Evolutionary conservation across 352 stramenopile genomes (phyloP).

Genomic region (Pythium monospermum): DNA sequence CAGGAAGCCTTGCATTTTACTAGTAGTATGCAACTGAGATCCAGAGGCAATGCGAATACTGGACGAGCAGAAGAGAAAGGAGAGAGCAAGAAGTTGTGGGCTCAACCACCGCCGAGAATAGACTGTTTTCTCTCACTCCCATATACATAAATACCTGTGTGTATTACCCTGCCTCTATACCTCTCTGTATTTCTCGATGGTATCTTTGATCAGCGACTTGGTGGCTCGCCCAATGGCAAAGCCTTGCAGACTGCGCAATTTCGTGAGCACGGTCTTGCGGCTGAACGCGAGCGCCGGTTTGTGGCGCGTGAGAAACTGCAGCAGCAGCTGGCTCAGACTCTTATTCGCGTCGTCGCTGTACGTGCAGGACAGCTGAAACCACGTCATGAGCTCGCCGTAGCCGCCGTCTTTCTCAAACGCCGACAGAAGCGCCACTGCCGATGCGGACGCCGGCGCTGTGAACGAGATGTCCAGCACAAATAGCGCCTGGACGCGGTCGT

Average conservation of each 20-base stretch:
- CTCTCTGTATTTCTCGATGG: slow-evolving; percentile 38
- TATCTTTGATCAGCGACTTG: slow-evolving; percentile 34
- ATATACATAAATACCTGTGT: no score
- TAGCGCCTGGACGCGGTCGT: slow-evolving; percentile 52
- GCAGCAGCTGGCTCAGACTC: slow-evolving; percentile 38
- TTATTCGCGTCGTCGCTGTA: slow-evolving; percentile 47
- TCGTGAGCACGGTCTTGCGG: slow-evolving; percentile 33
- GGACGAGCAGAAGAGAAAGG: no score
- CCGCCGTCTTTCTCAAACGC: slow-evolving; percentile 54
- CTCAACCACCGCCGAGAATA: slow-evolving; percentile 5
- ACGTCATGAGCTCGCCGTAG: slow-evolving; percentile 53
- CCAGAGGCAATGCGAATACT: no score
- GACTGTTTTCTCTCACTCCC: background rate
- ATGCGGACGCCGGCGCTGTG: slow-evolving; percentile 16
- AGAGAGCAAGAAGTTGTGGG: background rate
- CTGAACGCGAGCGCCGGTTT: slow-evolving; percentile 40
- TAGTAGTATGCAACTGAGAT: background rate
- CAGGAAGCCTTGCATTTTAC: slow-evolving; percentile 57
- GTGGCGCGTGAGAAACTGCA: slow-evolving; percentile 51
- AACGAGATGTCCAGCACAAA: slow-evolving; percentile 61
- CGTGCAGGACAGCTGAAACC: slow-evolving; percentile 41
- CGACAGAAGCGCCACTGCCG: slow-evolving; percentile 12
- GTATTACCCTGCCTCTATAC: no score
- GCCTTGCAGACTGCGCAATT: slow-evolving; percentile 22
- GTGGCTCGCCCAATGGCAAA: slow-evolving; percentile 25